A percentile compares a stretch with the other conserved stretches of the same genome.
Conservation (phyloP, 441 rosid genomes). For the Aquilaria agallochum region DNA sequence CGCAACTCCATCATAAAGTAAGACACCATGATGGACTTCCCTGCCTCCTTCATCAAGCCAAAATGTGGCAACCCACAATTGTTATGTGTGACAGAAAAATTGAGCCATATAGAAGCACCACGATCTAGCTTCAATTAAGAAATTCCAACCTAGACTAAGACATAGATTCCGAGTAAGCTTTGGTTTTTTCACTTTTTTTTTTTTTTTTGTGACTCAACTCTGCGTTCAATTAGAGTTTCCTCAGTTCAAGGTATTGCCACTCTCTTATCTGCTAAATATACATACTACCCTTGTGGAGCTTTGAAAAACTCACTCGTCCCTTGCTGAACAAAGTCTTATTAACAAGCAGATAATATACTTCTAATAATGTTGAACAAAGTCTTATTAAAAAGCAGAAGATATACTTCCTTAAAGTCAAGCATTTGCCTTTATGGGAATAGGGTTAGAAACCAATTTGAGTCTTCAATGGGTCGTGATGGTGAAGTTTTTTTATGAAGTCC, state of each 20-base stretch:
- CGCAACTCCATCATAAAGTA: constrained; percentile 91
- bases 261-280: constrained; percentile 34
- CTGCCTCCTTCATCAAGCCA: constrained; percentile 31
- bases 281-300: constrained; percentile 34
- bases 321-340: constrained; percentile 34
- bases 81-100: constrained; percentile 42
- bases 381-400: constrained; percentile 35
- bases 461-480: constrained; percentile 17
- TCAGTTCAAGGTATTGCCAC: constrained; percentile 35
- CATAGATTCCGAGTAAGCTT: constrained; percentile 39
- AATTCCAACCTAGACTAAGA: constrained; percentile 37
- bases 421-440: constrained; percentile 23
- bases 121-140: constrained; percentile 30
- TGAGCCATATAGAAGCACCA: constrained; percentile 44
- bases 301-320: constrained; percentile 34
- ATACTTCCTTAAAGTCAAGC: constrained; percentile 35
- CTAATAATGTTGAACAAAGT: constrained; percentile 24
- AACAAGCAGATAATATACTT: constrained; percentile 33
- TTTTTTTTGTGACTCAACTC: background rate
- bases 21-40: constrained; percentile 52
- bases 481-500: constrained; percentile 22
- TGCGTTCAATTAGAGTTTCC: constrained; percentile 13
- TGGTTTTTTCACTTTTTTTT: constrained; percentile 16
- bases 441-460: background rate
- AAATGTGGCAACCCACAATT: constrained; percentile 43